Percentiles rank a stretch among this genome's conserved stretches.
These are phyloP conservation scores for Carpinus fangiana DNA, from an alignment of 306 rosid genomes.

Conservation along the genomic window DNA sequence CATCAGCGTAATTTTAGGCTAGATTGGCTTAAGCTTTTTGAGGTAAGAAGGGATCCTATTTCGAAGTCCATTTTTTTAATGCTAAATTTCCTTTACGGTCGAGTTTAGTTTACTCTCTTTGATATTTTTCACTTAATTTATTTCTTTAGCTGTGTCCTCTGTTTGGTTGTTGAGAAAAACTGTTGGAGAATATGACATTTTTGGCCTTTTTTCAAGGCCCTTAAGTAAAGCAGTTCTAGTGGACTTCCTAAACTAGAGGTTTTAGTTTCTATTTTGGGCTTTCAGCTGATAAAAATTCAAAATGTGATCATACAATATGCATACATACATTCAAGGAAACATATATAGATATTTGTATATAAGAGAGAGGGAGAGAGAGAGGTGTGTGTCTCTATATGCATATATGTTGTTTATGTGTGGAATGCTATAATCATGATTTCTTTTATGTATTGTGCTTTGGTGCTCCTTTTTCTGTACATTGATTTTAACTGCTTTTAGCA, in stretches of 20 bases:
- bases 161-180: slow-evolving; percentile 4
- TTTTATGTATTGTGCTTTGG: background rate
- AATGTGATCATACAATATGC: background rate
- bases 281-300: background rate
- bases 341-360: background rate
- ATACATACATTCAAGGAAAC: background rate
- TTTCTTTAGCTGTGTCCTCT: background rate
- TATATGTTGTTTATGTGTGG: background rate
- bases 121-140: background rate
- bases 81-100: background rate
- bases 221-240: background rate
- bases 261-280: background rate
- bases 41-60: slow-evolving; percentile 29
- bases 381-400: background rate
- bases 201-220: background rate
- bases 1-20: slow-evolving; percentile 31
- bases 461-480: background rate
- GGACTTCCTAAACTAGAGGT: background rate
- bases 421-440: background rate
- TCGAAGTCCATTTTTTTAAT: background rate
- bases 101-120: background rate
- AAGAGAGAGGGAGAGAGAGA: background rate
- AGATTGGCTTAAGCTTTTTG: slow-evolving; percentile 29
- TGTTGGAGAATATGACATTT: background rate
- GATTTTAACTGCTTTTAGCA: background rate